Base-by-base conservation (phyloP, 164 flowering plant genomes). In the Cinnamomum micranthum region DNA sequence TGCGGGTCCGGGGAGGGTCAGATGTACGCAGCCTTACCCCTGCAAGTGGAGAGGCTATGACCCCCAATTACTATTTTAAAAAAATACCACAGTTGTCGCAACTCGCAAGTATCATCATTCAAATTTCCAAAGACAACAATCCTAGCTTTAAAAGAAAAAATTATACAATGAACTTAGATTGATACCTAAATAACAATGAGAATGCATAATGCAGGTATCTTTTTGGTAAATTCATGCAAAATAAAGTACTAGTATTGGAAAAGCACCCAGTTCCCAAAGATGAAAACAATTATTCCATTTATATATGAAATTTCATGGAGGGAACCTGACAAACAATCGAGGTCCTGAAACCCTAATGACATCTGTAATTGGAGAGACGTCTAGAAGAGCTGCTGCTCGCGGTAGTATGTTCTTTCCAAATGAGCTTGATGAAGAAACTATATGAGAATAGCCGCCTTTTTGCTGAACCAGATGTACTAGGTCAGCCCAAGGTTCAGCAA, bases 401-500 rank as follows among this genome's bases (percentile, higher is more conserved):
- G 98, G 98, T 55, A 96, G 73, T 72, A 91, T 80, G 73, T 92
- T 94, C 77, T 96, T 96, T 80, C 98, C 98, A 81, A 96, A 96
- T 68, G 98, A 96, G 84, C 82, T 83, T n/a, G 98, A 89, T 65
- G 94, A 83, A 23, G 95, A 79, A 78, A 94, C 75, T 79, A 96
- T 85, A 69, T 96, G 97, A 0, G 99, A 90, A 77, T 87, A 94
- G 58, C 83, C 79, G 31, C 87, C 87, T 72, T 77, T 83, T 75
- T 86, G 85, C 81, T 92, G 98, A 85, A 92, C 91, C 76, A 88
- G 74, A 51, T 88, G 90, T 76, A 94, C 82, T 72, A 96, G 76
- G 81, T 85, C 86, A 71, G 97, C 95, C 97, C 98, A 96, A 67
- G 97, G 90, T 83, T 96, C 99, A 22, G 99, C 98, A 50, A 92